These are phyloP conservation scores for Macrophomina phaseolina DNA, from an alignment of 2,329 filamentous ascomycete species.

Conservation along the genomic window DNA sequence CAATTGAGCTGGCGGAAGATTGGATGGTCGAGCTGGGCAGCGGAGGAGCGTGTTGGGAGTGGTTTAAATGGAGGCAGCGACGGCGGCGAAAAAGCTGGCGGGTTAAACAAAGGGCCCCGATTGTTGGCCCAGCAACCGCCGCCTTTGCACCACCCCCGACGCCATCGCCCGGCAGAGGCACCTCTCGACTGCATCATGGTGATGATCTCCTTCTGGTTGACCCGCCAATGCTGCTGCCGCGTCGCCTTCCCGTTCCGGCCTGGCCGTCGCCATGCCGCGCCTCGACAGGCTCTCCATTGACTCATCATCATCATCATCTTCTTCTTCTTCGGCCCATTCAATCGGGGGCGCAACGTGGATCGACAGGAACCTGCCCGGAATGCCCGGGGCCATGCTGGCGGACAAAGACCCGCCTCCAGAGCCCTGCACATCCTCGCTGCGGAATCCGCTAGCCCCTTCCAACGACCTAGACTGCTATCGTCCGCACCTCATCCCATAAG, in stretches of 20 bases:
- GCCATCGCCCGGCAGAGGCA: neutral
- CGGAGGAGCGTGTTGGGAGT: slow-evolving; percentile 6
- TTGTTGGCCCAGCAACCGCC: slow-evolving; percentile 18
- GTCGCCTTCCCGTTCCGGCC: neutral
- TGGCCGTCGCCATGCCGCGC: neutral
- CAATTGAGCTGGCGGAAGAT: neutral
- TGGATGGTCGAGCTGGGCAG: neutral
- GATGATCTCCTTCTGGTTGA: neutral
- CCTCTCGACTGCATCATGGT: neutral
- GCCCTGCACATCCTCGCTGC: neutral
- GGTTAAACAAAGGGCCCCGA: neutral
- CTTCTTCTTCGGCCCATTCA: neutral
- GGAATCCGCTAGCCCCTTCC: neutral
- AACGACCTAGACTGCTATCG: no score
- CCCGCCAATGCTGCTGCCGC: neutral
- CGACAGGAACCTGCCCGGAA: neutral
- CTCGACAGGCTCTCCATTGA: neutral
- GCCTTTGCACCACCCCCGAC: neutral
- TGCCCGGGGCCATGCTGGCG: neutral
- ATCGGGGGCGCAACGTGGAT: neutral
- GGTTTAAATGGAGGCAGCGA: neutral
- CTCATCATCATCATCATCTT: neutral
- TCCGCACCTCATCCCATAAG: neutral
- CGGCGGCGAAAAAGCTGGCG: slow-evolving; percentile 7
- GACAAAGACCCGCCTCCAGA: neutral